A percentile compares a stretch with the other conserved stretches of the same genome.
These are phyloP conservation scores for Lepiota subincarnata DNA, from an alignment of 768 basidiomycete genomes.

Conservation along the genomic window DNA sequence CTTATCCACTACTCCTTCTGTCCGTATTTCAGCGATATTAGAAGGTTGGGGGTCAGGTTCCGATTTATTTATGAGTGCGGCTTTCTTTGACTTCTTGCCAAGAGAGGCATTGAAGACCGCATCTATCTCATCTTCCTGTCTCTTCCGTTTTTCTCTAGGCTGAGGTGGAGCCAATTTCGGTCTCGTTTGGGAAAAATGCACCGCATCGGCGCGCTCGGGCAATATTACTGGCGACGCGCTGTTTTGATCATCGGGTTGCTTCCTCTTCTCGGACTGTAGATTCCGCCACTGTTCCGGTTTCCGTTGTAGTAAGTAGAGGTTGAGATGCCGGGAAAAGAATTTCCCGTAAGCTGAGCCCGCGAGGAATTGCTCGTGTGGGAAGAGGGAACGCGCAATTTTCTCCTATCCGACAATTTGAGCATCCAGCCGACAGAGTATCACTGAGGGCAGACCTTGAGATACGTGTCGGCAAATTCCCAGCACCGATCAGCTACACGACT, in stretches of 20 bases:
- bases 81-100: conserved; percentile 58
- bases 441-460: conserved; percentile 64
- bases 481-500: conserved; percentile 88
- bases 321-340: conserved; percentile 78
- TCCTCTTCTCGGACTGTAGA: conserved; percentile 50
- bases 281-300: conserved; percentile 83
- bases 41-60: conserved; percentile 1
- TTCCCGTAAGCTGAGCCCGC: conserved; percentile 81
- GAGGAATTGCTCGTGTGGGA: conserved; percentile 66
- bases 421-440: background rate
- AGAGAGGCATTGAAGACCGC: conserved; percentile 56
- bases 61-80: conserved; percentile 30
- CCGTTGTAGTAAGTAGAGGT: conserved; percentile 72
- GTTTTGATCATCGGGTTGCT: conserved; percentile 11
- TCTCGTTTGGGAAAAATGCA: background rate
- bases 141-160: conserved; percentile 45
- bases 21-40: conserved; percentile 14
- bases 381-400: conserved; percentile 82
- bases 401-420: conserved; percentile 47
- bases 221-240: background rate
- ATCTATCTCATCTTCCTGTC: conserved; percentile 68
- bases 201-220: conserved; percentile 15
- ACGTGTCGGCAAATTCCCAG: conserved; percentile 90
- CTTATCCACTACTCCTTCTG: conserved; percentile 24
- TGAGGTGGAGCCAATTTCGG: background rate